Evolutionary conservation across 2,329 filamentous ascomycete genomes (phyloP), one percentile per base, ranked within the genome.

Genomic region (Neopestalotiopsis sp.): DNA sequence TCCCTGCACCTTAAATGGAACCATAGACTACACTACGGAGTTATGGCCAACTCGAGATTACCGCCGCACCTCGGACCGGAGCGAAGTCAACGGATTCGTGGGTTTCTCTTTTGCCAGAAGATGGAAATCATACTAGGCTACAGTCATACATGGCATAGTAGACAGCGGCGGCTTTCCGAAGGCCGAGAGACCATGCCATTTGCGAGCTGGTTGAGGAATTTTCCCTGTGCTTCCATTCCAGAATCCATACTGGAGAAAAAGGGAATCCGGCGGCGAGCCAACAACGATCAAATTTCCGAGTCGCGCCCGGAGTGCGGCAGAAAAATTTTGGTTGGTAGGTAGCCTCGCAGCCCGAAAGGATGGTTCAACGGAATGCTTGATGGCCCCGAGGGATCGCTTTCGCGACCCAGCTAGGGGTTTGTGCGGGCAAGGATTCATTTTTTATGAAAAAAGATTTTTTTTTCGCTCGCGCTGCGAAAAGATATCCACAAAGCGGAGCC

Each of bases 301-400:
- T 53, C 45, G 45, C 45, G 45, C 45, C 45, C 45, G 45, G 45
- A 53, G 45, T 53, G 45, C 45, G 45, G 20, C 45, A 53, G 20
- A 53, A 53, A 53, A 9, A n/a, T 53, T 53, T 9, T 53, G 17
- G 17, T 53, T 38, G 34, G 34, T 38, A 38, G 17, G 45, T 53
- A 53, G 45, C 45, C 45, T 53, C 45, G 45, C 45, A 53, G 45
- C 45, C 45, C 45, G 45, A 53, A 53, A n/a, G 45, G 45, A 20
- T 38, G 45, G 14, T 53, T 20, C 42, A 14, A 53, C 45, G 45
- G 45, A n/a, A 53, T 53, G 14, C 45, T 53, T 7, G 17, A 53
- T 53, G 45, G 45, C 45, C 45, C 45, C 45, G 45, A n/a, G 45
- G 20, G 20, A n/a, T 53, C 45, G 45, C 45, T n/a, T 53, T 53